Evolutionary conservation across 768 basidiomycete species (phyloP).

Genomic region (Suillus subaureus): DNA sequence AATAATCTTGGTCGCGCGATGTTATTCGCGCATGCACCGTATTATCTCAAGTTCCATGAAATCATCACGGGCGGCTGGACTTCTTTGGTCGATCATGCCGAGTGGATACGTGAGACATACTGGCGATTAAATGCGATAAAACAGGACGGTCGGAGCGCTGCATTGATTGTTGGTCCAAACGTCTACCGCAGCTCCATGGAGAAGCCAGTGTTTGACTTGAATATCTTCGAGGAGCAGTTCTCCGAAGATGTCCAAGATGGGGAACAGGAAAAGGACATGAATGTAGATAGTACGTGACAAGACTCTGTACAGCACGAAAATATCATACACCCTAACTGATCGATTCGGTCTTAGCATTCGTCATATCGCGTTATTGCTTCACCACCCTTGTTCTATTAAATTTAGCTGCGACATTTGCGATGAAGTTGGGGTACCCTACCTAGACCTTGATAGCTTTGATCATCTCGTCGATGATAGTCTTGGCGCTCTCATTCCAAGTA

Average conservation of each 20-base stretch:
- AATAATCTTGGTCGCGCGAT: background rate
- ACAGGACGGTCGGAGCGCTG: background rate
- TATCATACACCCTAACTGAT: background rate
- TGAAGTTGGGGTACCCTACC: background rate
- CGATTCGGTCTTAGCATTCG: background rate
- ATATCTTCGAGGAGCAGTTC: background rate
- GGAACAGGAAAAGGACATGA: background rate
- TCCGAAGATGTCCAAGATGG: background rate
- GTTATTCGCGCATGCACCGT: background rate
- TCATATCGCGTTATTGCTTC: background rate
- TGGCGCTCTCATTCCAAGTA: background rate
- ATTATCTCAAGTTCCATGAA: slow-evolving; percentile 6
- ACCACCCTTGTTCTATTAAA: background rate
- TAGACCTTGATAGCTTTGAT: background rate
- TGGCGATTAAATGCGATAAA: background rate
- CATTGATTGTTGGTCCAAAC: background rate
- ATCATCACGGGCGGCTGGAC: background rate
- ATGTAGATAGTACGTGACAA: background rate
- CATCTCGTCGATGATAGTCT: background rate
- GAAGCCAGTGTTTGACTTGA: background rate
- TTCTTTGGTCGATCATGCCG: background rate
- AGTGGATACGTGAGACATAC: slow-evolving; percentile 5
- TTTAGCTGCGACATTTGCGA: background rate
- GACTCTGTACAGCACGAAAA: background rate
- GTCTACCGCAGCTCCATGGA: background rate